Percentiles rank a stretch among this genome's conserved stretches.
These are phyloP conservation scores for Raddia guianensis DNA, from an alignment of 176 grass and related monocot genomes.

Conservation along the genomic window DNA sequence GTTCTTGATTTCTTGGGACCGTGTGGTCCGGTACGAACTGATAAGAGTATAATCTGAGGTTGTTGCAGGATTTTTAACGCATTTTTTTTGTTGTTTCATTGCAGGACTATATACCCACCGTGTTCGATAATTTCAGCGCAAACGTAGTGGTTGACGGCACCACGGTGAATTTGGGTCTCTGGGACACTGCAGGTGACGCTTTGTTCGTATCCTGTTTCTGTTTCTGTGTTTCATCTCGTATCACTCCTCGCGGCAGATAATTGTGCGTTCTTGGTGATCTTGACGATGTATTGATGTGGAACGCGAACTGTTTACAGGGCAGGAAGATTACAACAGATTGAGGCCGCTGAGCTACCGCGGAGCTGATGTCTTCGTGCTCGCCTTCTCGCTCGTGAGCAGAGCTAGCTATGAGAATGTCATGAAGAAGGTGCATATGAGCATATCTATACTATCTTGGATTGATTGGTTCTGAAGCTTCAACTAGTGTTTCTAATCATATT, in stretches of 20 bases:
- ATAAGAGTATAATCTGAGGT: neutral
- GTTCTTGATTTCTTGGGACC: conserved; percentile 7
- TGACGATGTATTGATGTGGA: neutral
- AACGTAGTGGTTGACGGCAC: conserved; percentile 86
- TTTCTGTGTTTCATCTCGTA: neutral
- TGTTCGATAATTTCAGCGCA: conserved; percentile 96
- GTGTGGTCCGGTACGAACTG: neutral
- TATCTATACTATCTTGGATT: conserved; percentile 14
- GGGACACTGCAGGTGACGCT: conserved; percentile 80
- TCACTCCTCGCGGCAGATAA: neutral
- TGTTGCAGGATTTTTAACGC: neutral
- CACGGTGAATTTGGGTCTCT: conserved; percentile 91
- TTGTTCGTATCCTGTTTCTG: neutral
- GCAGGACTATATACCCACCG: conserved; percentile 89
- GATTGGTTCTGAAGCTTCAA: neutral
- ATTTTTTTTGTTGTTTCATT: neutral
- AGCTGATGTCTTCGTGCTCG: conserved; percentile 88
- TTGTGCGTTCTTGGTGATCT: conserved; percentile 9
- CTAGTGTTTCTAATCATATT: neutral
- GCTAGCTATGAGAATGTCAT: conserved; percentile 95
- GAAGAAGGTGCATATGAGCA: conserved; percentile 76
- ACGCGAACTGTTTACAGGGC: conserved; percentile 49
- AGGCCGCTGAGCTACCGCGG: conserved; percentile 89
- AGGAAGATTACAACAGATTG: conserved; percentile 96
- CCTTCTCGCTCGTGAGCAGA: conserved; percentile 89